A percentile compares a stretch with the other conserved stretches of the same genome.
Evolutionary conservation across 371 early-diverging fungal genomes (phyloP).

Genomic region (Capniomyces stellatus): DNA sequence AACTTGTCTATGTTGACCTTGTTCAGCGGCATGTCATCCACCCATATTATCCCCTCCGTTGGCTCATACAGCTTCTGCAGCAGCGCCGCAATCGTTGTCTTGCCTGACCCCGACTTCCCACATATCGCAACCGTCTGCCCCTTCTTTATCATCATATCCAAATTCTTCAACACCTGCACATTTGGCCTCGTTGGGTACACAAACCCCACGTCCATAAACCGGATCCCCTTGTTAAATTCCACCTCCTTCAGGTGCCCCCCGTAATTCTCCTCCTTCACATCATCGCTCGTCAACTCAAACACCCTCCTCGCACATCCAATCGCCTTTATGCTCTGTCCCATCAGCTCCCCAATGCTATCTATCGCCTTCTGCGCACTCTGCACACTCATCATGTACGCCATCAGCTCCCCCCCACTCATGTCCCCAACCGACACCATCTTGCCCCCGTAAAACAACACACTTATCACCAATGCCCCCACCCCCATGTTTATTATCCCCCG

Average conservation of each 20-base stretch:
- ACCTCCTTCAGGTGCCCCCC: constrained; percentile 26
- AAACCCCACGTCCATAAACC: constrained; percentile 46
- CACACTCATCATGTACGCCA: constrained; percentile 58
- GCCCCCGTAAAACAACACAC: constrained; percentile 58
- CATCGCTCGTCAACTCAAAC: constrained; percentile 35
- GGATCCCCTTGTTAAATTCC: constrained; percentile 28
- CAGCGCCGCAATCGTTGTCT: constrained; percentile 47
- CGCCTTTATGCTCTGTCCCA: constrained; percentile 61
- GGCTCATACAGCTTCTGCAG: constrained; percentile 52
- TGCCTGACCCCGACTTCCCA: constrained; percentile 43
- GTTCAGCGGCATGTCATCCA: constrained; percentile 35
- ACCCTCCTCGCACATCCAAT: constrained; percentile 40
- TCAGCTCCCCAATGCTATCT: constrained; percentile 47
- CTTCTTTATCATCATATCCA: constrained; percentile 38
- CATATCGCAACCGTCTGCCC: constrained; percentile 46
- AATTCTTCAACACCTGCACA: constrained; percentile 34
- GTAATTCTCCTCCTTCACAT: constrained; percentile 19
- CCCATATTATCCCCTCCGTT: constrained; percentile 27
- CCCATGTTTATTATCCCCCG: constrained; percentile 51
- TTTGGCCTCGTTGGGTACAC: constrained; percentile 43
- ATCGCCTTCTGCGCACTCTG: constrained; percentile 58
- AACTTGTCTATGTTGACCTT: constrained; percentile 37
- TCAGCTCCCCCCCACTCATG: constrained; percentile 45
- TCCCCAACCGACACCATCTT: constrained; percentile 42
- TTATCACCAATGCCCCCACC: constrained; percentile 47